These are phyloP conservation scores for Suhomyces wounanorum DNA, from an alignment of 1,139 yeast species.

Conservation along the genomic window DNA sequence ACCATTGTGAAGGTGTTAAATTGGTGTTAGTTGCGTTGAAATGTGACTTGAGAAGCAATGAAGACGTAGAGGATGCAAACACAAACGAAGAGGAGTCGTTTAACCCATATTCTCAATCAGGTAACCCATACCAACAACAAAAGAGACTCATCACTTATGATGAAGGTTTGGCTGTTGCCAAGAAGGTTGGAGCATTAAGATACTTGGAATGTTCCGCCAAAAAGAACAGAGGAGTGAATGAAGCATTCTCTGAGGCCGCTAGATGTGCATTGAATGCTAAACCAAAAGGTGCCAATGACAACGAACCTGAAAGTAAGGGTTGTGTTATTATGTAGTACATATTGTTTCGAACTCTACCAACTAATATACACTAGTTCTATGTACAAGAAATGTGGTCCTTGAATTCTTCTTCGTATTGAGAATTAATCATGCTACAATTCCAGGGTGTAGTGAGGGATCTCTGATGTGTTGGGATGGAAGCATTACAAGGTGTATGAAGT, in stretches of 20 bases:
- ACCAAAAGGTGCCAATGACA: slow-evolving; percentile 71
- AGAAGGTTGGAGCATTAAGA: slow-evolving; percentile 79
- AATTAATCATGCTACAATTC: too few relatives aligned
- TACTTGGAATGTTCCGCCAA: slow-evolving; percentile 94
- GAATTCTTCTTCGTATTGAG: too few relatives aligned
- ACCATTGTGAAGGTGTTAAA: slow-evolving; percentile 95
- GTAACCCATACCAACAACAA: slow-evolving; percentile 41
- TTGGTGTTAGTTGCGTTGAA: slow-evolving; percentile 90
- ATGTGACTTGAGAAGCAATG: slow-evolving; percentile 77
- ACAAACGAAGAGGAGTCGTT: slow-evolving; percentile 37
- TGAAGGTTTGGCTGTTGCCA: slow-evolving; percentile 85
- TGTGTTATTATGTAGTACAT: slow-evolving; percentile 42
- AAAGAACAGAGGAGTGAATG: slow-evolving; percentile 92
- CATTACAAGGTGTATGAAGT: too few relatives aligned
- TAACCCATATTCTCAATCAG: slow-evolving; percentile 33
- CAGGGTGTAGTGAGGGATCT: too few relatives aligned
- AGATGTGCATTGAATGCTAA: slow-evolving; percentile 91
- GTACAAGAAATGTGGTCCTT: background rate
- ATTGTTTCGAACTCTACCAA: background rate
- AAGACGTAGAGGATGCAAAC: slow-evolving; percentile 30
- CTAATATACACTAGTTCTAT: slow-evolving; percentile 6
- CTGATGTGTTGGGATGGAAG: too few relatives aligned
- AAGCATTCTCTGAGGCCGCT: slow-evolving; percentile 96
- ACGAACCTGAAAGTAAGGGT: slow-evolving; percentile 45
- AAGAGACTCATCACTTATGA: slow-evolving; percentile 70